A percentile compares a stretch with the other conserved stretches of the same genome.
phyloP scores from a whole-genome alignment of 768 basidiomycete species.

The Kwoniella botswanensis region DNA sequence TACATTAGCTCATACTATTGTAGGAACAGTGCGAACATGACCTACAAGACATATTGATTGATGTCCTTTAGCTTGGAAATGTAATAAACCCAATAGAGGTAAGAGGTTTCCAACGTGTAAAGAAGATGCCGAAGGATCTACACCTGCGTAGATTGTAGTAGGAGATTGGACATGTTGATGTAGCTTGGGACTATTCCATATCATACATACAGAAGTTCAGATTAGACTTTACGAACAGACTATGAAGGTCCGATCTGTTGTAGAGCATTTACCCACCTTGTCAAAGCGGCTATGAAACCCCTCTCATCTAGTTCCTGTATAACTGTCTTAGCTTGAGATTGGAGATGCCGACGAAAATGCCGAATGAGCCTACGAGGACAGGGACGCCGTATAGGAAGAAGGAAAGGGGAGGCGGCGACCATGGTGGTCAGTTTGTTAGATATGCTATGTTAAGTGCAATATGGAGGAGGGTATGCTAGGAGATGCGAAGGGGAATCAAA shows the following conservation, averaged over 20 bases:
- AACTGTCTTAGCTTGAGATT: constrained; percentile 18
- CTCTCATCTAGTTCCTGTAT: constrained; percentile 49
- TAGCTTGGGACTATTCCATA: constrained; percentile 38
- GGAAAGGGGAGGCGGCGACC: neutral
- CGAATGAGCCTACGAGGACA: neutral
- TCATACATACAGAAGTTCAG: neutral
- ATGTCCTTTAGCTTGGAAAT: constrained; percentile 87
- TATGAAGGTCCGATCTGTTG: no score
- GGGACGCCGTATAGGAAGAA: neutral
- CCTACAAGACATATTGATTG: constrained; percentile 79
- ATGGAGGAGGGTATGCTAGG: no score
- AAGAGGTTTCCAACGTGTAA: constrained; percentile 93
- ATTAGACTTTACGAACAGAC: neutral
- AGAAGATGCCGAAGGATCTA: constrained; percentile 88
- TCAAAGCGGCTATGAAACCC: constrained; percentile 55
- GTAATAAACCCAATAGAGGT: constrained; percentile 81
- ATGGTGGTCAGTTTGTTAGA: no score
- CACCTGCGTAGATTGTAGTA: constrained; percentile 75
- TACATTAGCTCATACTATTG: no score
- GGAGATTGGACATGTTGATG: constrained; percentile 45
- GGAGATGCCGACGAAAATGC: neutral
- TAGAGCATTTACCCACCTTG: constrained; percentile 40
- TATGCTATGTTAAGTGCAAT: no score
- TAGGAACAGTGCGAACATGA: constrained; percentile 5
- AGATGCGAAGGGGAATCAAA: no score